phyloP scores from a whole-genome alignment of 2,329 filamentous ascomycete species.

The Emergomyces africanus region DNA sequence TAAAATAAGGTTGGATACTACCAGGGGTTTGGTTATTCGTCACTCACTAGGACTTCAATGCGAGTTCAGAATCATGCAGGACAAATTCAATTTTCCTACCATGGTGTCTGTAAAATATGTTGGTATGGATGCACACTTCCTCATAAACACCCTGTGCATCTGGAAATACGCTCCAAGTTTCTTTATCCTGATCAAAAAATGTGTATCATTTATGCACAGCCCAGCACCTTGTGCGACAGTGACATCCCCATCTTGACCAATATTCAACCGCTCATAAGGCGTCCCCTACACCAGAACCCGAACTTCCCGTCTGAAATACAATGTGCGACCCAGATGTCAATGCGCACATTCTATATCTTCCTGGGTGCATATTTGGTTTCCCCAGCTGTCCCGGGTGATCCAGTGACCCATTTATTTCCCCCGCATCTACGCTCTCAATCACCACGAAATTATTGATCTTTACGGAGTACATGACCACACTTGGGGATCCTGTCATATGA shows the following conservation, averaged over 20 bases:
- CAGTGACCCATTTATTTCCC: slow-evolving; percentile 22
- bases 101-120: neutral
- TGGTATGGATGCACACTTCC: neutral
- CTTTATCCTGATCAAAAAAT: neutral
- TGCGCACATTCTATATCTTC: neutral
- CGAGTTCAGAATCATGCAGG: neutral
- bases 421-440: slow-evolving; percentile 21
- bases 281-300: neutral
- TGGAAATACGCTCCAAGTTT: neutral
- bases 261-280: neutral
- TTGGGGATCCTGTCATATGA: slow-evolving; percentile 18
- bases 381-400: neutral
- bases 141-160: neutral
- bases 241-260: neutral
- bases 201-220: neutral
- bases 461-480: slow-evolving; percentile 19
- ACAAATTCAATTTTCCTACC: neutral
- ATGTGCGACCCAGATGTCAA: neutral
- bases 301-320: neutral
- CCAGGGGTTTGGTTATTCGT: neutral
- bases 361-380: slow-evolving; percentile 18
- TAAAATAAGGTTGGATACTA: too few species aligned
- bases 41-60: neutral
- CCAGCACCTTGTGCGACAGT: neutral
- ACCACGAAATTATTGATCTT: slow-evolving; percentile 19